A percentile compares a stretch with the other conserved stretches of the same genome.
phyloP scores from a whole-genome alignment of 1,284 basidiomycete species.

The Ceratobasidium papillatum region DNA sequence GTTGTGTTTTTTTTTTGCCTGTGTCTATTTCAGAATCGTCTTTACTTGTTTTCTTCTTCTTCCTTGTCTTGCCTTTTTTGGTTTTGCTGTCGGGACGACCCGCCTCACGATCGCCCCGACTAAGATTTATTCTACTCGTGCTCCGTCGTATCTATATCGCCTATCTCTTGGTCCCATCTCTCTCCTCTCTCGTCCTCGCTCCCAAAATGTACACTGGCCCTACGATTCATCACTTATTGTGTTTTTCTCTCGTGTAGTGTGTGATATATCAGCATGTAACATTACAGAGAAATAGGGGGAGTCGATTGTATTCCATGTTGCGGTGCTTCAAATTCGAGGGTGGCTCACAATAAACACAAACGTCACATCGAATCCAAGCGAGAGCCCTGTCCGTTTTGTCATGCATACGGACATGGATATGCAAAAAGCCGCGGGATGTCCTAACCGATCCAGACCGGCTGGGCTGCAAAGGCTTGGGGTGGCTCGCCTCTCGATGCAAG shows the following conservation, averaged over 20 bases:
- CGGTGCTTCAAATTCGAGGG: conserved; percentile 35
- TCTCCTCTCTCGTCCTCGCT: neutral
- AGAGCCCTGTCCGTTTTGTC: no score
- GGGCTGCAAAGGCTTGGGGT: no score
- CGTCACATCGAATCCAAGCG: neutral
- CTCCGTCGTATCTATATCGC: conserved; percentile 27
- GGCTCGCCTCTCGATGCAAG: neutral
- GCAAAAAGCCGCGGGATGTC: neutral
- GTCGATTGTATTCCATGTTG: conserved; percentile 25
- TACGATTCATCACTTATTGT: conserved; percentile 32
- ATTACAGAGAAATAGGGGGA: conserved; percentile 31
- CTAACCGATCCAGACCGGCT: neutral
- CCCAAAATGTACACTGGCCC: conserved; percentile 33
- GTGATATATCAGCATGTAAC: conserved; percentile 31
- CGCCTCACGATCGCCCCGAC: conserved; percentile 10
- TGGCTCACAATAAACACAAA: neutral
- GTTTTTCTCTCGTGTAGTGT: conserved; percentile 21
- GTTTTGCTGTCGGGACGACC: conserved; percentile 5
- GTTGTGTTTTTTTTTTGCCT: neutral
- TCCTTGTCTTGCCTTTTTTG: conserved; percentile 1
- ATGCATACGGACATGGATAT: no score
- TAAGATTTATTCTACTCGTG: conserved; percentile 34
- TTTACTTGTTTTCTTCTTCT: neutral
- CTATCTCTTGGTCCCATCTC: conserved; percentile 25
- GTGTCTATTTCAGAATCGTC: neutral